Evolutionary conservation across 192 early-diverging fungal species (phyloP).

Genomic region (Linnemannia schmuckeri): DNA sequence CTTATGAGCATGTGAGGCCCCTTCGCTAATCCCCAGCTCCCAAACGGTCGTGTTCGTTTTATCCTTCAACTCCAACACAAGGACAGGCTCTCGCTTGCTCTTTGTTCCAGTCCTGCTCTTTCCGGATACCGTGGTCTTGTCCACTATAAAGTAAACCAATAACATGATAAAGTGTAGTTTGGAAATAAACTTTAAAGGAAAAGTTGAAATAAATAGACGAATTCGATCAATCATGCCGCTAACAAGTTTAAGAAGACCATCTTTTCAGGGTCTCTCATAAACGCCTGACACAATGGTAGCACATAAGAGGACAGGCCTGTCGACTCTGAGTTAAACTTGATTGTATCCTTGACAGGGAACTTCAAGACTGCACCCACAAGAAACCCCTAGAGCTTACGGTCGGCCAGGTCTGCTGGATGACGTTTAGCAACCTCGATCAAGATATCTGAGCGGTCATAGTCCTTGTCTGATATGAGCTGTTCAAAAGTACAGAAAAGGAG

Average conservation of each 20-base stretch:
- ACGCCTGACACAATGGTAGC: slow-evolving; percentile 16
- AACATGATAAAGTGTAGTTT: background rate
- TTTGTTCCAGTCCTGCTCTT: too few relatives aligned
- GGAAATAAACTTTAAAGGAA: background rate
- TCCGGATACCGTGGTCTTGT: too few relatives aligned
- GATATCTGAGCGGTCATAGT: slow-evolving; percentile 13
- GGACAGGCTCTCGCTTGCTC: too few relatives aligned
- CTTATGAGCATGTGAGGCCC: background rate
- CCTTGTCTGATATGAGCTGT: slow-evolving; percentile 20
- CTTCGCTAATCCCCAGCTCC: slow-evolving; percentile 11
- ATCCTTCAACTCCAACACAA: slow-evolving; percentile 23
- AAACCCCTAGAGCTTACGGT: slow-evolving; percentile 16
- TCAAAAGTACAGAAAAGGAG: background rate
- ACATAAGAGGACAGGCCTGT: slow-evolving; percentile 14
- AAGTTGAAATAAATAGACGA: background rate
- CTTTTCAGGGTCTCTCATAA: slow-evolving; percentile 13
- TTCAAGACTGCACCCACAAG: slow-evolving; percentile 24
- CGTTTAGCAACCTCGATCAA: slow-evolving; percentile 8
- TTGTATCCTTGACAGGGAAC: slow-evolving; percentile 17
- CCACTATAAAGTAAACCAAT: slow-evolving; percentile 12
- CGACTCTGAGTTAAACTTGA: slow-evolving; percentile 17
- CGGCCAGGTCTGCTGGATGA: slow-evolving; percentile 8
- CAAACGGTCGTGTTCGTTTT: slow-evolving; percentile 16
- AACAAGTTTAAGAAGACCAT: slow-evolving; percentile 24
- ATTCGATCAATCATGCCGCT: background rate